Evolutionary conservation across 768 basidiomycete genomes (phyloP).

Genomic region (Scleroderma bovista): DNA sequence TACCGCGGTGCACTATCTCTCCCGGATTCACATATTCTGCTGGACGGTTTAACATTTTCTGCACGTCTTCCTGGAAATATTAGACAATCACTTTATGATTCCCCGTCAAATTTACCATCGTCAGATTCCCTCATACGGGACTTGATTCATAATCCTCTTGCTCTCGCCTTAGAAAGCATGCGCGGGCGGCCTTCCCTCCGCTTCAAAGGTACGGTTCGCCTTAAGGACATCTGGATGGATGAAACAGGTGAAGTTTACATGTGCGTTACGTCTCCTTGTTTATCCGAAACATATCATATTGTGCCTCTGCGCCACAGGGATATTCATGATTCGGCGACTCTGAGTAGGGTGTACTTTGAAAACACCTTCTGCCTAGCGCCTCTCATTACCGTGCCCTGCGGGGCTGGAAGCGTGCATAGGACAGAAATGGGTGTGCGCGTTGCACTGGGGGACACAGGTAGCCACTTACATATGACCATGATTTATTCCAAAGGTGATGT

Average conservation of each 20-base stretch:
- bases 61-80: conserved; percentile 35
- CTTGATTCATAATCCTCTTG: conserved; percentile 62
- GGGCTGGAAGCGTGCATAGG: conserved; percentile 17
- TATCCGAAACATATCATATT: neutral
- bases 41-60: conserved; percentile 72
- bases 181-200: conserved; percentile 62
- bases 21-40: conserved; percentile 63
- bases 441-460: conserved; percentile 65
- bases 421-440: conserved; percentile 60
- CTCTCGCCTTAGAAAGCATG: conserved; percentile 75
- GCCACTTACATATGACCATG: neutral
- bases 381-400: conserved; percentile 20
- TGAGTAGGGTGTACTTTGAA: conserved; percentile 66
- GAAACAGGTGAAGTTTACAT: conserved; percentile 44
- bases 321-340: conserved; percentile 57
- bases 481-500: neutral
- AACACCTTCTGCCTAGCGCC: conserved; percentile 55
- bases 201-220: conserved; percentile 47
- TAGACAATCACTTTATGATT: conserved; percentile 25
- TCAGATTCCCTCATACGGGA: conserved; percentile 26
- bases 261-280: conserved; percentile 38
- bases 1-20: conserved; percentile 73
- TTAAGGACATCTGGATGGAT: conserved; percentile 58
- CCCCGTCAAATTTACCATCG: conserved; percentile 14
- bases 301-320: conserved; percentile 39